Evolutionary conservation across 1,284 basidiomycete species (phyloP).

Genomic region (Peniophora sp.): DNA sequence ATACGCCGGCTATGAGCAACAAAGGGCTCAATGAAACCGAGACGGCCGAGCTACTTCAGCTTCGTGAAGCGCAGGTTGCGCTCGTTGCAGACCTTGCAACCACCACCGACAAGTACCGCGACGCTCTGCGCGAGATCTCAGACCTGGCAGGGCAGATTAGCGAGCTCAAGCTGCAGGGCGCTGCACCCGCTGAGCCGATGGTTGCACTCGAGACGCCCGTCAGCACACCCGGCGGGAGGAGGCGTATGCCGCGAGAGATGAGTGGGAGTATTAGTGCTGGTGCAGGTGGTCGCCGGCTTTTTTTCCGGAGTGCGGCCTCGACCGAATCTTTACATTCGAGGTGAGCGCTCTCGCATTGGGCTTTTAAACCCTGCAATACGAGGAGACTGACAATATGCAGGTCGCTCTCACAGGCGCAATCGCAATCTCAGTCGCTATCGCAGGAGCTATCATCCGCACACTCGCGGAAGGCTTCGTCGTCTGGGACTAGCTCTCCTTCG

Average conservation of each 20-base stretch:
- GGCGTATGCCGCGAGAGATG: slow-evolving; percentile 33
- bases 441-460: slow-evolving; percentile 91
- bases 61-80: slow-evolving; percentile 61
- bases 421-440: slow-evolving; percentile 87
- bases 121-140: slow-evolving; percentile 83
- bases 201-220: slow-evolving; percentile 30
- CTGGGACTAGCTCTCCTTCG: slow-evolving; percentile 38
- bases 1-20: background rate
- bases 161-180: slow-evolving; percentile 61
- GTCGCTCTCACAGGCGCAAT: slow-evolving; percentile 83
- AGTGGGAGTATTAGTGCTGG: slow-evolving; percentile 37
- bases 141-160: slow-evolving; percentile 80
- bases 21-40: slow-evolving; percentile 17
- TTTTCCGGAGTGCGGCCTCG: slow-evolving; percentile 81
- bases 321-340: slow-evolving; percentile 78
- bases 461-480: slow-evolving; percentile 74
- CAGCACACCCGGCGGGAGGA: slow-evolving; percentile 33
- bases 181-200: slow-evolving; percentile 47
- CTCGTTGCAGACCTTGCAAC: slow-evolving; percentile 75
- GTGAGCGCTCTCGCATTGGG: slow-evolving; percentile 26
- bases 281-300: slow-evolving; percentile 49
- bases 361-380: slow-evolving; percentile 11
- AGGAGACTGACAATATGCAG: slow-evolving; percentile 26
- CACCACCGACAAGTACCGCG: slow-evolving; percentile 76
- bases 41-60: slow-evolving; percentile 42